Percentiles rank a stretch among this genome's conserved stretches.
Evolutionary conservation across 768 basidiomycete species (phyloP).

Genomic region (Pisolithus sp.): DNA sequence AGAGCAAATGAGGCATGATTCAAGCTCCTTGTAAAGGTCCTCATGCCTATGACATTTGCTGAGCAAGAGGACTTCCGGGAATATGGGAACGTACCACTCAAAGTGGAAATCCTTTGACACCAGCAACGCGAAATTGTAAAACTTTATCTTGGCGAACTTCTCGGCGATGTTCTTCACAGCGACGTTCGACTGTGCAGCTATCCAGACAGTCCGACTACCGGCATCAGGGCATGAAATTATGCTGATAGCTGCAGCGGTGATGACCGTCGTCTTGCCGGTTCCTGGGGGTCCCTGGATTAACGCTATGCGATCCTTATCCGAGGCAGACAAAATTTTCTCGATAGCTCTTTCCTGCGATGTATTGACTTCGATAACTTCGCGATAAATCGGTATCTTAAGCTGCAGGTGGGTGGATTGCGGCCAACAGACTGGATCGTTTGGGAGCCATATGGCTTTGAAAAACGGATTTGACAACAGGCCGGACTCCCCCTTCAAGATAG

Average conservation of each 20-base stretch:
- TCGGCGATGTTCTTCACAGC: constrained; percentile 50
- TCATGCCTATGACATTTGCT: constrained; percentile 37
- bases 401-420: neutral
- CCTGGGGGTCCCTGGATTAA: constrained; percentile 34
- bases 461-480: constrained; percentile 17
- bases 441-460: constrained; percentile 24
- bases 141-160: constrained; percentile 30
- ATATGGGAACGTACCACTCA: constrained; percentile 31
- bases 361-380: constrained; percentile 12
- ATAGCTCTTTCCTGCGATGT: constrained; percentile 23
- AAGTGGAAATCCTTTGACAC: constrained; percentile 42
- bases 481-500: constrained; percentile 11
- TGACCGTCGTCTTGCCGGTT: constrained; percentile 41
- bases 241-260: constrained; percentile 30
- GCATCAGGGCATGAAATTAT: constrained; percentile 13
- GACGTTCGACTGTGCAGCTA: no score
- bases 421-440: constrained; percentile 13
- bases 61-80: neutral
- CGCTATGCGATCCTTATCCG: constrained; percentile 15
- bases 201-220: no score
- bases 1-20: constrained; percentile 31
- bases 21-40: constrained; percentile 36
- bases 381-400: neutral
- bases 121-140: constrained; percentile 32
- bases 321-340: constrained; percentile 19